phyloP scores from a whole-genome alignment of 2,329 filamentous ascomycete genomes.

The Zarea fungicola region DNA sequence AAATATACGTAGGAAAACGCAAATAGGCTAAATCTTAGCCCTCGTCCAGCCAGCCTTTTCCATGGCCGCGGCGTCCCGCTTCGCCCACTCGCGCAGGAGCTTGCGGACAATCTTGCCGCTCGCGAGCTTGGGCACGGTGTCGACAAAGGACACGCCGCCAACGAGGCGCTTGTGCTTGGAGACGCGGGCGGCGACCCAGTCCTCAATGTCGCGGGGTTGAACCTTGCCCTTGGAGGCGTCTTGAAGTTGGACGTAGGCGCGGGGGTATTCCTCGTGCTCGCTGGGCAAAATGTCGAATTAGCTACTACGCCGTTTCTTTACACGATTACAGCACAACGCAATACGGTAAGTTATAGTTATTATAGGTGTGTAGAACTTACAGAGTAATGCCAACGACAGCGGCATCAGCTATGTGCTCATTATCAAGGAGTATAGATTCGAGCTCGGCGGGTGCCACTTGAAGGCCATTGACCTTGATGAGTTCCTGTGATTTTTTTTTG shows the following conservation, averaged over 20 bases:
- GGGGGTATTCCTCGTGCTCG: slow-evolving; percentile 44
- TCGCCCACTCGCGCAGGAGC: slow-evolving; percentile 51
- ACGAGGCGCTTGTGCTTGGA: slow-evolving; percentile 48
- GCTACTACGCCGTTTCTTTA: no score
- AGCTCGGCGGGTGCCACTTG: slow-evolving; percentile 58
- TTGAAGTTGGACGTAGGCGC: slow-evolving; percentile 48
- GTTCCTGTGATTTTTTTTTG: slow-evolving; percentile 45
- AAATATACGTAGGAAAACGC: no score
- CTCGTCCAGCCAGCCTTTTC: slow-evolving; percentile 15
- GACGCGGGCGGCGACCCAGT: slow-evolving; percentile 40
- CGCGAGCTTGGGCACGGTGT: slow-evolving; percentile 51
- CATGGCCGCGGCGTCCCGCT: slow-evolving; percentile 39
- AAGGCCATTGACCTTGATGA: slow-evolving; percentile 55
- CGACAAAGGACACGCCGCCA: slow-evolving; percentile 49
- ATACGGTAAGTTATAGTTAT: no score
- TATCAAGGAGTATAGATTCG: slow-evolving; percentile 45
- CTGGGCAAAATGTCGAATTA: no score
- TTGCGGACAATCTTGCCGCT: slow-evolving; percentile 56
- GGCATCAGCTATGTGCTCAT: slow-evolving; percentile 48
- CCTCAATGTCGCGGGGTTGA: slow-evolving; percentile 47
- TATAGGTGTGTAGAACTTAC: slow-evolving; percentile 25
- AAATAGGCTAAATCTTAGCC: slow-evolving; percentile 26
- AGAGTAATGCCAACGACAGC: slow-evolving; percentile 50
- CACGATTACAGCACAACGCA: no score
- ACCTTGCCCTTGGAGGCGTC: slow-evolving; percentile 39